These are phyloP conservation scores for Rhodotorula sp. DNA, from an alignment of 1,284 basidiomycete genomes.

Conservation along the genomic window DNA sequence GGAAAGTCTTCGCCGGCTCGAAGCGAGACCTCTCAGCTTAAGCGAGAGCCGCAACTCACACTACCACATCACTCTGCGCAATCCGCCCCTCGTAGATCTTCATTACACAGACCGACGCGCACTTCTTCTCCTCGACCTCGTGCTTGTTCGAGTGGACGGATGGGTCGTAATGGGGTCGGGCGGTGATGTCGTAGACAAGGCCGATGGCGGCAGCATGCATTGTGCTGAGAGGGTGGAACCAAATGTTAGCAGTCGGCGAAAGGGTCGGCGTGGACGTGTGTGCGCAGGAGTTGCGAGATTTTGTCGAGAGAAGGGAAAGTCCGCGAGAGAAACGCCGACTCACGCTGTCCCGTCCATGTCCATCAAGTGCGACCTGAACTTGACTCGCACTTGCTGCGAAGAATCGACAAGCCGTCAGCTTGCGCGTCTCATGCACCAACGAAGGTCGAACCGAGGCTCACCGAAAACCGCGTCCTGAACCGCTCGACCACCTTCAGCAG, in stretches of 20 bases:
- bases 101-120: slow-evolving; percentile 8
- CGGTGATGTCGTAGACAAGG: slow-evolving; percentile 25
- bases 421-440: not conserved
- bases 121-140: slow-evolving; percentile 8
- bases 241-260: not conserved
- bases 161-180: not conserved
- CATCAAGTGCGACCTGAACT: slow-evolving; percentile 26
- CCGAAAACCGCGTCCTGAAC: slow-evolving; percentile 17
- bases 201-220: slow-evolving; percentile 29
- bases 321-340: not conserved
- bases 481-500: slow-evolving; percentile 2
- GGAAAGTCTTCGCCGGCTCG: too few species aligned
- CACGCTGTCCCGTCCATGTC: slow-evolving; percentile 36
- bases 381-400: slow-evolving; percentile 17
- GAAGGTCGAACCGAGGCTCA: not conserved
- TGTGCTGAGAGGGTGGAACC: not conserved
- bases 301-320: not conserved
- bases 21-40: not conserved
- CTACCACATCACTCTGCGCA: slow-evolving; percentile 24
- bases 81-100: slow-evolving; percentile 27
- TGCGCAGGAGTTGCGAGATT: not conserved
- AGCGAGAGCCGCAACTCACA: not conserved
- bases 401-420: not conserved
- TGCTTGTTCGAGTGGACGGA: not conserved
- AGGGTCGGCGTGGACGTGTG: not conserved